Evolutionary conservation across 441 rosid genomes (phyloP).

Genomic region (Eutrema salsugineum): DNA sequence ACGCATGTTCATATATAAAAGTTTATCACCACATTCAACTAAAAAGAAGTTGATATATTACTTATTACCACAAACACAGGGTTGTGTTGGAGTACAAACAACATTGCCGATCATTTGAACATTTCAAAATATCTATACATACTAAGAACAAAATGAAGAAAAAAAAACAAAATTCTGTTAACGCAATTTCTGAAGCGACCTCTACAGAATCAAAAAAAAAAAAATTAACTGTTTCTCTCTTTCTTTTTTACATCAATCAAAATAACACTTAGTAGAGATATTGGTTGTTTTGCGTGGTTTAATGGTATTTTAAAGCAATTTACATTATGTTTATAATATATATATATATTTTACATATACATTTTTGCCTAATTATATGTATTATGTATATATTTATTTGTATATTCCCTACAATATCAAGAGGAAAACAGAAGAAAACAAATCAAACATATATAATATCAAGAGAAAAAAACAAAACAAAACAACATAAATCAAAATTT

Average conservation of each 20-base stretch:
- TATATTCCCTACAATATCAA: not conserved
- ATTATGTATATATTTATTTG: too few species aligned
- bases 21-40: not conserved
- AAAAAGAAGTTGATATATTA: not conserved
- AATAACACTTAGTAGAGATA: not conserved
- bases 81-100: not conserved
- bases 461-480: slow-evolving; percentile 11
- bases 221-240: too few species aligned
- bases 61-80: not conserved
- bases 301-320: not conserved
- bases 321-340: not conserved
- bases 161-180: not conserved
- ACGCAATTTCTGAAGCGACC: not conserved
- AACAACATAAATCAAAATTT: slow-evolving; percentile 25
- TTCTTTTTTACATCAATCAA: not conserved
- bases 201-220: not conserved
- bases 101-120: not conserved
- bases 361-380: not conserved
- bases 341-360: too few species aligned
- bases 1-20: not conserved
- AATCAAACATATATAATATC: slow-evolving; percentile 8
- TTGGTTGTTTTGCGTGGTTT: not conserved
- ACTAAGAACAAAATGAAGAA: not conserved
- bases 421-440: slow-evolving; percentile 7
- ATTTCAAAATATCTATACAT: not conserved